phyloP scores from a whole-genome alignment of 768 basidiomycete genomes.

The Lactarius indigo region DNA sequence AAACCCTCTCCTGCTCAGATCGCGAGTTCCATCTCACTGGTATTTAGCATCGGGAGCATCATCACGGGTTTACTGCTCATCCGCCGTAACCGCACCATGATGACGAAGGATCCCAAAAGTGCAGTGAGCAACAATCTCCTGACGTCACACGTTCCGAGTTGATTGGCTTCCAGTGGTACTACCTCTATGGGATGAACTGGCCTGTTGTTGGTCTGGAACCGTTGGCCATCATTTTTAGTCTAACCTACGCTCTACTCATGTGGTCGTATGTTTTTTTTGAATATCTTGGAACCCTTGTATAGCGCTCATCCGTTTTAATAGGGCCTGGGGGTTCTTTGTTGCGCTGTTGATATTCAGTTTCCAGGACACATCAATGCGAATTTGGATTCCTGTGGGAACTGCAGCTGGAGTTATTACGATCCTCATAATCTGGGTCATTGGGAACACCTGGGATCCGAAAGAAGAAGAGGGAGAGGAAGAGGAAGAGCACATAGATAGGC shows the following conservation, averaged over 20 bases:
- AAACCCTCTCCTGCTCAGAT: slow-evolving; percentile 44
- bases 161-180: slow-evolving; percentile 27
- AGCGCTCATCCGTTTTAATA: slow-evolving; percentile 20
- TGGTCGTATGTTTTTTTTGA: slow-evolving; percentile 46
- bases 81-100: slow-evolving; percentile 42
- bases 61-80: slow-evolving; percentile 46
- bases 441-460: slow-evolving; percentile 9
- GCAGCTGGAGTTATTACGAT: neutral
- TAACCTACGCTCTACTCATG: slow-evolving; percentile 55
- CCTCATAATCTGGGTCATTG: slow-evolving; percentile 9
- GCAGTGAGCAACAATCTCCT: slow-evolving; percentile 17
- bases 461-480: neutral
- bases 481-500: neutral
- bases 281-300: too few species aligned
- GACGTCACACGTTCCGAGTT: neutral
- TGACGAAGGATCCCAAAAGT: slow-evolving; percentile 31
- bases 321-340: slow-evolving; percentile 39
- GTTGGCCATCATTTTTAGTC: slow-evolving; percentile 49
- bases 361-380: neutral
- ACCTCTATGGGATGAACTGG: slow-evolving; percentile 29
- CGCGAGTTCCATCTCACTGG: slow-evolving; percentile 47
- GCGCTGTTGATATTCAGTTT: slow-evolving; percentile 32
- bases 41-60: slow-evolving; percentile 47
- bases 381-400: neutral
- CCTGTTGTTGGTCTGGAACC: slow-evolving; percentile 43